Evolutionary conservation across 164 flowering plant genomes (phyloP), one percentile per base, ranked within the genome.

Genomic region (Piper longum): DNA sequence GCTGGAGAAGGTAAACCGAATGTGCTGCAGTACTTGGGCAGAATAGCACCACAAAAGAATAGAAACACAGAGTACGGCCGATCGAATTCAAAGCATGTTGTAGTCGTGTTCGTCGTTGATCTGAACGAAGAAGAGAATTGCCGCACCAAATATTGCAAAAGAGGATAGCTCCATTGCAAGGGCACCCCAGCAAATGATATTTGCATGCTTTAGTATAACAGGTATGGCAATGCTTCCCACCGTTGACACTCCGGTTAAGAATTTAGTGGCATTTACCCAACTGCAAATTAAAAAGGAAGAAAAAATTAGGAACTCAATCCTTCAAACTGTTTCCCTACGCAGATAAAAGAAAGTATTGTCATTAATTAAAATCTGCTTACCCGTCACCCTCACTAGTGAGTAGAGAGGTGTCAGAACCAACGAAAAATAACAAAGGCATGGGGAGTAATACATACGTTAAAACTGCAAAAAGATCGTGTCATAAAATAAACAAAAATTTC

Each of bases 191-290:
- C 95, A 74, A 65, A 93, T 93, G n/a, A 90, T 77, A 60, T 85
- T 86, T 2, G 98, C 96, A 79, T 93, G 98, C 78, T 85, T 93
- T 43, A 93, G 74, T 68, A 93, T 86, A 16, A 71, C 71, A 14
- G 97, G 98, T 66, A 93, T 93, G 2, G 97, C 98, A 61, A 93
- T 80, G 82, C 98, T 93, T 65, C 98, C 97, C 18, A 90, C 74
- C 11, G 79, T 73, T 18, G 96, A 86, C 61, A 83, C 82, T 67
- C 98, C 98, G 5, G 98, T 93, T 73, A 90, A 64, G 77, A 93
- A 93, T 75, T 90, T 93, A 14, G 92, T 77, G 36, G 85, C 89
- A 75, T 84, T 72, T 18, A 77, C 79, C 98, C 98, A 93, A 60
- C 97, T 90, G 84, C 66, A 5, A 62, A 16, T 60, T 13, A 60